Conservation (phyloP, 345 rosid genomes). For the Lumnitzera littorea region DNA sequence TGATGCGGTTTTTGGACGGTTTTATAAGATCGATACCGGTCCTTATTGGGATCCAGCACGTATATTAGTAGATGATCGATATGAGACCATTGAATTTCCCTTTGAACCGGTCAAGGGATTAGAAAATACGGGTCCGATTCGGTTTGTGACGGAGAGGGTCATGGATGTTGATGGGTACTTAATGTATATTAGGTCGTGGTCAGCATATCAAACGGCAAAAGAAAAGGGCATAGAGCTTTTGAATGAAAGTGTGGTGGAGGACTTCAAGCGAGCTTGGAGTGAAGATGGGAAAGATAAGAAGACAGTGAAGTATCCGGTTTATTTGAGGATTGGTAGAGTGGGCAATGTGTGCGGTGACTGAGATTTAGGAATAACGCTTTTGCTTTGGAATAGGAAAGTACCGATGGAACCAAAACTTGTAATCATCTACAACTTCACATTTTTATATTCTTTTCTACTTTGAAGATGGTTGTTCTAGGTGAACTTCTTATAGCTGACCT, state of each 20-base stretch:
- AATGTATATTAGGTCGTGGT: conserved; percentile 53
- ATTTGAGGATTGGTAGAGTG: conserved; percentile 57
- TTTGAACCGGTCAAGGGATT: conserved; percentile 51
- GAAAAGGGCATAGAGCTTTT: conserved; percentile 58
- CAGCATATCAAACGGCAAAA: conserved; percentile 65
- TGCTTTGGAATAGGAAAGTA: no score
- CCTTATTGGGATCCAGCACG: conserved; percentile 61
- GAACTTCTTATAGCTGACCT: no score
- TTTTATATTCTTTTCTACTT: no score
- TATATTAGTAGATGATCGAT: conserved; percentile 52
- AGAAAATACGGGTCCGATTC: conserved; percentile 45
- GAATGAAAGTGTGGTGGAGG: conserved; percentile 24
- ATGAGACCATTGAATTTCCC: conserved; percentile 50
- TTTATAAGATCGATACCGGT: conserved; percentile 25
- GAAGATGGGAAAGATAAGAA: conserved; percentile 35
- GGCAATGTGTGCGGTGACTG: conserved; percentile 12
- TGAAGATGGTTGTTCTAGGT: no score
- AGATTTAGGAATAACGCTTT: no score
- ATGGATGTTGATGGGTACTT: conserved; percentile 55
- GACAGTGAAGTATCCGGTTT: conserved; percentile 44
- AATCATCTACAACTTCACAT: no score
- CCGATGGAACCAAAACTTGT: no score
- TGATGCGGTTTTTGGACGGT: conserved; percentile 40
- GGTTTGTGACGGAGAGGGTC: conserved; percentile 37
- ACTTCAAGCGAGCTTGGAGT: conserved; percentile 46